Evolutionary conservation across 176 grass and related monocot genomes (phyloP), one percentile per base, ranked within the genome.

Genomic region (Rhipidocladum racemiflorum): DNA sequence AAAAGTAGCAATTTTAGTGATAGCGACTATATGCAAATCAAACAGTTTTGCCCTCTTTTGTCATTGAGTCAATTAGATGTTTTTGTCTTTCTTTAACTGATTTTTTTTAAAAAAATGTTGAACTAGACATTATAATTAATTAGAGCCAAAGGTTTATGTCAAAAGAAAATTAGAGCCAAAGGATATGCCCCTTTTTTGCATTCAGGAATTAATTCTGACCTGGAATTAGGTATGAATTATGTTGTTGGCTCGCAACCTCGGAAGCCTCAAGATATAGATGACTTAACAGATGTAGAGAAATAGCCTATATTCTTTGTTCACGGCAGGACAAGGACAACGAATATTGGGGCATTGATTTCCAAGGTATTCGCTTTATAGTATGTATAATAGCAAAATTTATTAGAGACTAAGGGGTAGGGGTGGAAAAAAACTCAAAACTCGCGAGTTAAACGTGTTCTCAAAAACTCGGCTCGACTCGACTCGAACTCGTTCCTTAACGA

Each of bases 271-370:
- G 96, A 95, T 87, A 93, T 95, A 11, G 76, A 95, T 87, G 87
- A 91, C 78, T 89, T 98, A 69, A 93, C 91, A 89, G 20, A 89
- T 81, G 86, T 84, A 82, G 92, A 91, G 84, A 88, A 87, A 5
- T 98, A 20, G 82, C 90, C 3, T 95, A 78, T 61, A 90, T 98
- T 76, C 87, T 98, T 75, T 98, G 88, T 82, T 92, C 95, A 68
- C 87, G 95, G 74, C 92, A 95, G 88, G 91, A 98, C 50, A 95
- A 88, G 80, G 92, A 98, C 84, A 93, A 93, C 1, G 90, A 91
- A 34, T 98, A 93, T 55, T 98, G 96, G 96, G 87, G 87, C 18
- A 91, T 93, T 84, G 89, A 91, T 93, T 93, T 95, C 43, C 60
- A 86, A 63, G 70, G 85, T 81, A 83, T 95, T 88, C n/a, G n/a